Evolutionary conservation across 768 basidiomycete genomes (phyloP).

Genomic region (Boletus rex-veris): DNA sequence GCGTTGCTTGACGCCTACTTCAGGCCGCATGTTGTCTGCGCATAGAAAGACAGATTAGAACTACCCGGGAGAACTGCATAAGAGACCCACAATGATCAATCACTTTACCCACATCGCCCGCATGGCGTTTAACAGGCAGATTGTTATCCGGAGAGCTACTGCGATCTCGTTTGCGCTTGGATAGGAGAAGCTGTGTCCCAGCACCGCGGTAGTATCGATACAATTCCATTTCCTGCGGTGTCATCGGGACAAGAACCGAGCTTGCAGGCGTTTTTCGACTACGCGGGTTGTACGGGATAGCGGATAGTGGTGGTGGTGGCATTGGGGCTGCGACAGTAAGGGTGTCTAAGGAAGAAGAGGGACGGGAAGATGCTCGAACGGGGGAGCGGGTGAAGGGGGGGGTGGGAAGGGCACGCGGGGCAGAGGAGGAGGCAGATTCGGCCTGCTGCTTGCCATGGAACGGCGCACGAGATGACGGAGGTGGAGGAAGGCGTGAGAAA

Average conservation of each 20-base stretch:
- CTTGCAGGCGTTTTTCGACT: constrained; percentile 57
- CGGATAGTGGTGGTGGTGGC: constrained; percentile 25
- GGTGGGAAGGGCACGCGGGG: constrained; percentile 26
- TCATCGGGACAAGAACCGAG: constrained; percentile 62
- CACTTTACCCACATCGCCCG: constrained; percentile 70
- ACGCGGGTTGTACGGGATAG: constrained; percentile 62
- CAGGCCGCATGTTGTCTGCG: constrained; percentile 88
- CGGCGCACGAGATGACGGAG: constrained; percentile 19
- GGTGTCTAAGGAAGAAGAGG: constrained; percentile 36
- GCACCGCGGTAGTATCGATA: constrained; percentile 56
- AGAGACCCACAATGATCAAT: constrained; percentile 70
- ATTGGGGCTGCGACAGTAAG: constrained; percentile 26
- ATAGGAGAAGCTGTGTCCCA: constrained; percentile 48
- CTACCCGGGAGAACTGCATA: background rate
- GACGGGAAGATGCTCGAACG: constrained; percentile 26
- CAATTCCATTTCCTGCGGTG: constrained; percentile 56
- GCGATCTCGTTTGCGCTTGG: constrained; percentile 51
- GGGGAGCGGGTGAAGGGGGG: constrained; percentile 30
- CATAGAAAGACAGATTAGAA: constrained; percentile 3
- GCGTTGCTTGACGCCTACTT: constrained; percentile 83
- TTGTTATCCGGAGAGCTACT: constrained; percentile 37
- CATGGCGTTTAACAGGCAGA: constrained; percentile 48
- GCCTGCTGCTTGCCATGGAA: constrained; percentile 19
- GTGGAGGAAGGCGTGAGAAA: constrained; percentile 25
- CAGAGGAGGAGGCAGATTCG: constrained; percentile 23